Conservation (phyloP, 1,284 basidiomycete species). For the Malassezia obtusa region DNA sequence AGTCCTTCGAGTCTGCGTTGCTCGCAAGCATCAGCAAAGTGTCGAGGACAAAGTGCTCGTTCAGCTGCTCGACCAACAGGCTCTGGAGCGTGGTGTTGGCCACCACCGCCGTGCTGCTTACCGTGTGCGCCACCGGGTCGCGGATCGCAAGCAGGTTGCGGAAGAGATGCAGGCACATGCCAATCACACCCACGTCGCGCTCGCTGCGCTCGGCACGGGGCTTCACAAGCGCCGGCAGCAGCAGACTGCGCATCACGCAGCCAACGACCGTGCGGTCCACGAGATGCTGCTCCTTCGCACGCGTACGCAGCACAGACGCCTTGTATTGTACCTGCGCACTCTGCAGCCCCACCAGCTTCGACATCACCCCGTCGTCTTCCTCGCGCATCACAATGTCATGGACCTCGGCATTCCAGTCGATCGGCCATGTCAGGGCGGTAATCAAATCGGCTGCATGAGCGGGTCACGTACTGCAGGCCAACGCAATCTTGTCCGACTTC, state of each 20-base stretch:
- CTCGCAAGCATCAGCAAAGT: slow-evolving; percentile 42
- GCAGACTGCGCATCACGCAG: slow-evolving; percentile 33
- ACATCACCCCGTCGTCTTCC: slow-evolving; percentile 27
- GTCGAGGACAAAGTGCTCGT: slow-evolving; percentile 33
- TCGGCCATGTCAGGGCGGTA: slow-evolving; percentile 46
- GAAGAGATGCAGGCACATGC: slow-evolving; percentile 46
- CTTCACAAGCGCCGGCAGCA: slow-evolving; percentile 37
- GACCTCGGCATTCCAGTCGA: slow-evolving; percentile 38
- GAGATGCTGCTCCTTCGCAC: slow-evolving; percentile 19
- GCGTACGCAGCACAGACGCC: slow-evolving; percentile 32
- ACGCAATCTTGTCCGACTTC: slow-evolving; percentile 33
- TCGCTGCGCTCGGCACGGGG: slow-evolving; percentile 34
- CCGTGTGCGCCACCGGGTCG: slow-evolving; percentile 34
- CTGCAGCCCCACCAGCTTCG: slow-evolving; percentile 27
- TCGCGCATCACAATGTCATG: slow-evolving; percentile 33
- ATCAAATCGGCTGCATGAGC: slow-evolving; percentile 28
- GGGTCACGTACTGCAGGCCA: slow-evolving; percentile 26
- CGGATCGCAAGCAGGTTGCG: slow-evolving; percentile 45
- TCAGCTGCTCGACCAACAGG: slow-evolving; percentile 32
- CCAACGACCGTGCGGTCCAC: slow-evolving; percentile 28
- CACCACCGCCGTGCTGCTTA: slow-evolving; percentile 28
- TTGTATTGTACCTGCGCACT: slow-evolving; percentile 40
- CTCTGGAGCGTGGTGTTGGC: slow-evolving; percentile 40
- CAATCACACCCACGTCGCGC: slow-evolving; percentile 36
- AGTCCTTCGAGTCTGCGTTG: slow-evolving; percentile 34